Conservation (phyloP, 495 filamentous ascomycete genomes). For the Wilcoxina mikolae region DNA sequence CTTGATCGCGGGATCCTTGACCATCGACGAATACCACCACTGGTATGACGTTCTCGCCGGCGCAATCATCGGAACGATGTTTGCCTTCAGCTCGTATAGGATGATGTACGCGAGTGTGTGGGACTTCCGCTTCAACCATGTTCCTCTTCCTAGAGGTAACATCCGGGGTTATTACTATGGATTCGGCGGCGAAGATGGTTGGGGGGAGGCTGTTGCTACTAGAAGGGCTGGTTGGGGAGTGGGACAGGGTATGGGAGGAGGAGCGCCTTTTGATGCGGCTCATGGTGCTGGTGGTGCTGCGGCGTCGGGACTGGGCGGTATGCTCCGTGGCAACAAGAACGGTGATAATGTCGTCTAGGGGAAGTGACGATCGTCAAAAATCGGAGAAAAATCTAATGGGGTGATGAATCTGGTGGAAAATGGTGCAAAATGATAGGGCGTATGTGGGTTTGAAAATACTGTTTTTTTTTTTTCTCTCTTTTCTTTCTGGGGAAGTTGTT, state of each 20-base stretch:
- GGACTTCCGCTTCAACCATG: slow-evolving; percentile 34
- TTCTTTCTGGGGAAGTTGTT: too few species aligned
- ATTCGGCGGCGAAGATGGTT: slow-evolving; percentile 21
- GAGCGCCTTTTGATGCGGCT: slow-evolving; percentile 18
- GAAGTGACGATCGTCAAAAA: too few species aligned
- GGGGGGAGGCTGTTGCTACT: slow-evolving; percentile 31
- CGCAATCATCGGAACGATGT: slow-evolving; percentile 32
- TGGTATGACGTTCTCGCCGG: slow-evolving; percentile 39
- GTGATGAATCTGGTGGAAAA: too few species aligned
- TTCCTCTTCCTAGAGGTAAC: slow-evolving; percentile 28
- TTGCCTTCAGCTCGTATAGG: slow-evolving; percentile 32
- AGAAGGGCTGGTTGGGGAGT: slow-evolving; percentile 36
- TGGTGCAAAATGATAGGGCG: too few species aligned
- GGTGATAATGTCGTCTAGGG: too few species aligned
- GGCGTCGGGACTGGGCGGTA: background rate
- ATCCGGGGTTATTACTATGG: slow-evolving; percentile 14
- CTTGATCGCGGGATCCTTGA: slow-evolving; percentile 44
- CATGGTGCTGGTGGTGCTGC: background rate
- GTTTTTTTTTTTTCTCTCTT: too few species aligned
- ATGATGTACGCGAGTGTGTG: slow-evolving; percentile 33
- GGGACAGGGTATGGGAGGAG: slow-evolving; percentile 10
- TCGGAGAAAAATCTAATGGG: too few species aligned
- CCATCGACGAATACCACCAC: slow-evolving; percentile 42
- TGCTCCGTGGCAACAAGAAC: background rate
- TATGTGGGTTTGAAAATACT: too few species aligned